A percentile compares a stretch with the other conserved stretches of the same genome.
Conservation (phyloP, 2,329 filamentous ascomycete genomes). For the Fusarium solani-melongenae region DNA sequence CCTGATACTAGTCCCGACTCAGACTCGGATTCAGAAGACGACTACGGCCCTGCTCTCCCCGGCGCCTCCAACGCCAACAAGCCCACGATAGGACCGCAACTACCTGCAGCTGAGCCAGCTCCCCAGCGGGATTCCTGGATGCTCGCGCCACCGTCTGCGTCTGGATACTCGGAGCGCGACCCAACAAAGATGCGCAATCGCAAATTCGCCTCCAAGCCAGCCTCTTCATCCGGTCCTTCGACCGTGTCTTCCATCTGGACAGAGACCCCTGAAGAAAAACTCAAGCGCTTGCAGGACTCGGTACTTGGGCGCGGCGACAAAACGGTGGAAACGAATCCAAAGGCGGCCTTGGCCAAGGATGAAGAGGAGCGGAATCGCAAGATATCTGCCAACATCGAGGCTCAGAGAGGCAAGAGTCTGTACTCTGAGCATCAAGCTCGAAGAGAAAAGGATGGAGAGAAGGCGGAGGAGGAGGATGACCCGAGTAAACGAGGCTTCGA, state of each 20-base stretch:
- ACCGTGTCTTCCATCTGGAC: constrained; percentile 82
- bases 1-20: constrained; percentile 49
- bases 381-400: constrained; percentile 63
- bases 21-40: constrained; percentile 60
- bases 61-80: constrained; percentile 60
- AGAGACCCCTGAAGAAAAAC: constrained; percentile 90
- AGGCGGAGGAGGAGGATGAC: constrained; percentile 79
- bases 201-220: constrained; percentile 78
- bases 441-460: constrained; percentile 47
- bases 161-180: constrained; percentile 73
- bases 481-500: constrained; percentile 91
- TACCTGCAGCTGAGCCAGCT: constrained; percentile 53
- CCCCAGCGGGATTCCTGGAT: constrained; percentile 87
- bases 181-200: constrained; percentile 85
- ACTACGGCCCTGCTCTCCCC: constrained; percentile 71
- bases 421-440: constrained; percentile 65
- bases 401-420: constrained; percentile 67
- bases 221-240: constrained; percentile 43
- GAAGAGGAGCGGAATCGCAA: constrained; percentile 65
- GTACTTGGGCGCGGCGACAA: constrained; percentile 77
- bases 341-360: constrained; percentile 57
- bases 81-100: constrained; percentile 52
- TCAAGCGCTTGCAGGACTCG: constrained; percentile 81
- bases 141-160: constrained; percentile 73
- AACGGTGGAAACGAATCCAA: constrained; percentile 51